phyloP scores from a whole-genome alignment of 371 early-diverging fungal species.

The Syncephalastrum monosporum region DNA sequence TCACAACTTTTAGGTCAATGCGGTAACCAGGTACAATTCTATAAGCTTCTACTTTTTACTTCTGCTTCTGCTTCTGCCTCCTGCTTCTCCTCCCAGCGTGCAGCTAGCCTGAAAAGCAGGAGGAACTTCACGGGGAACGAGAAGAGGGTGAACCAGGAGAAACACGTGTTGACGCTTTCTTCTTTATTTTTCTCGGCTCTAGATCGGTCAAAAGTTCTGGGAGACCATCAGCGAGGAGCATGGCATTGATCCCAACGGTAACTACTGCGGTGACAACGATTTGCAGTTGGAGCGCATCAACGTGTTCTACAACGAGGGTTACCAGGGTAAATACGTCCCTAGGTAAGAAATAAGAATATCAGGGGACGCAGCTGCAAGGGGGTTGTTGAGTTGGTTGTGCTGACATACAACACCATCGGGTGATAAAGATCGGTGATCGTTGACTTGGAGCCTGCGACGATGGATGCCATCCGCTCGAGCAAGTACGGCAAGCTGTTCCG shows the following conservation, averaged over 20 bases:
- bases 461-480: conserved; percentile 89
- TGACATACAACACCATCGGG: conserved; percentile 22
- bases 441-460: conserved; percentile 99
- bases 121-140: too few species aligned
- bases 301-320: conserved; percentile 96
- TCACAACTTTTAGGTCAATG: conserved; percentile 72
- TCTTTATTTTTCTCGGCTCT: background rate
- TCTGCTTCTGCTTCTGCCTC: background rate
- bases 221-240: conserved; percentile 94
- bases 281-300: conserved; percentile 95
- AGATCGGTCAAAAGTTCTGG: conserved; percentile 93
- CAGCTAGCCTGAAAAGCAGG: conserved; percentile 57
- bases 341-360: conserved; percentile 16
- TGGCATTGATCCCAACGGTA: conserved; percentile 81
- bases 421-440: conserved; percentile 88
- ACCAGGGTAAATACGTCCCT: conserved; percentile 84
- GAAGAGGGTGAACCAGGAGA: background rate
- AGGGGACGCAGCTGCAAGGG: background rate
- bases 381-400: background rate
- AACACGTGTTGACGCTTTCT: background rate
- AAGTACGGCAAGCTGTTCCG: conserved; percentile 74
- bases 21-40: conserved; percentile 65
- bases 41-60: background rate
- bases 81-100: background rate
- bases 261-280: conserved; percentile 80